Evolutionary conservation across 2,329 filamentous ascomycete genomes (phyloP).

Genomic region (Epichloe sibirici): DNA sequence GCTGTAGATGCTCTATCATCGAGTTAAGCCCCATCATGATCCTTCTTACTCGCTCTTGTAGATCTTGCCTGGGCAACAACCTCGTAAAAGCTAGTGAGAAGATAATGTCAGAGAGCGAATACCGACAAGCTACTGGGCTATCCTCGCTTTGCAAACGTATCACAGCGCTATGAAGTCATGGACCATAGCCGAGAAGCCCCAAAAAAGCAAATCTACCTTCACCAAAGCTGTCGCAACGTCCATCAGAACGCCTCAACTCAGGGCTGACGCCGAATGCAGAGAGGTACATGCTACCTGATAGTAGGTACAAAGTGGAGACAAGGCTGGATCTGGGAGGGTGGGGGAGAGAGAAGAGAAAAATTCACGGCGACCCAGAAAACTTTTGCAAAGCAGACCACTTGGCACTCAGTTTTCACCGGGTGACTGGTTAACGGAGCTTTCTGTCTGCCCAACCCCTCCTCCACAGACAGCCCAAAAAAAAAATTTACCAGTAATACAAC

Average conservation of each 20-base stretch:
- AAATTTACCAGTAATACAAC: neutral
- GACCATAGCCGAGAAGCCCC: no score
- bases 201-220: neutral
- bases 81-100: no score
- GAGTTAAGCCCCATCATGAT: neutral
- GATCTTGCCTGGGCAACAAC: no score
- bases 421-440: constrained; percentile 6
- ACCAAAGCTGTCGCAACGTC: no score
- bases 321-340: neutral
- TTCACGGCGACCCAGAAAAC: constrained; percentile 12
- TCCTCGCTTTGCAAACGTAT: no score
- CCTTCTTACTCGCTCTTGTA: neutral
- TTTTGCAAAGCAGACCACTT: constrained; percentile 6
- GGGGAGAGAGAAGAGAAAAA: constrained; percentile 11
- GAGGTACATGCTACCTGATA: constrained; percentile 20
- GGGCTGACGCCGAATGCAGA: neutral
- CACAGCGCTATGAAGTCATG: no score
- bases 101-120: no score
- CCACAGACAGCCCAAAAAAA: constrained; percentile 13
- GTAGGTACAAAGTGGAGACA: constrained; percentile 11
- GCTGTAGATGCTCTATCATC: neutral
- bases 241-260: neutral
- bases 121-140: no score
- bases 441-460: constrained; percentile 15
- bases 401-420: neutral